phyloP scores from a whole-genome alignment of 257 asterid genomes.

The Lithospermum erythrorhizon region DNA sequence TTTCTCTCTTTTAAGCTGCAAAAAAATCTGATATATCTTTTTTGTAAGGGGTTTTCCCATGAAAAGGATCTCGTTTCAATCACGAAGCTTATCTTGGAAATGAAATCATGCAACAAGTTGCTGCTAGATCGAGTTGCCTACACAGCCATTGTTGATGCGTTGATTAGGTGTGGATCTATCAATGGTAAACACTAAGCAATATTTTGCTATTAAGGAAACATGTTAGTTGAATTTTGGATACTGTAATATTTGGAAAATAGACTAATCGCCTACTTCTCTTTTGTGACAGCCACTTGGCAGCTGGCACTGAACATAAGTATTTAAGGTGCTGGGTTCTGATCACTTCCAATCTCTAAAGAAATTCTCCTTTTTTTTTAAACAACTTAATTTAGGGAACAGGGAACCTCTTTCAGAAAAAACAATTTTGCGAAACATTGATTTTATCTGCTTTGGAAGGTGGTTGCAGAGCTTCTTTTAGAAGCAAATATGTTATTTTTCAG shows the following conservation, averaged over 20 bases:
- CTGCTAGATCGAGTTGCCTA: constrained; percentile 61
- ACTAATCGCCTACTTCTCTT: too few species aligned
- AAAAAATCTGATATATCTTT: constrained; percentile 1
- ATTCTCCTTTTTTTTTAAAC: too few species aligned
- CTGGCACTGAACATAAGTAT: not conserved
- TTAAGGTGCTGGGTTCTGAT: too few species aligned
- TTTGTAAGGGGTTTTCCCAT: constrained; percentile 48
- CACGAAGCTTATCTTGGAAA: constrained; percentile 37
- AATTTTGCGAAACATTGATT: too few species aligned
- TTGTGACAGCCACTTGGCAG: not conserved
- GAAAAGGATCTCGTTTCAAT: constrained; percentile 38
- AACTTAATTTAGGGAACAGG: too few species aligned
- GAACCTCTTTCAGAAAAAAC: too few species aligned
- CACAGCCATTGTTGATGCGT: constrained; percentile 44
- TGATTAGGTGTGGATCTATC: constrained; percentile 47
- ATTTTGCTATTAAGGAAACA: constrained; percentile 1
- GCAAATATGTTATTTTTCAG: too few species aligned
- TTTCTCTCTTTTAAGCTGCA: not conserved
- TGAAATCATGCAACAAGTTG: constrained; percentile 35
- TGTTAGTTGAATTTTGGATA: not conserved
- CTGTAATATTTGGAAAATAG: not conserved
- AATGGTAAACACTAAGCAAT: constrained; percentile 26
- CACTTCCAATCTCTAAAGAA: too few species aligned
- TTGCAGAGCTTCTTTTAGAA: too few species aligned
- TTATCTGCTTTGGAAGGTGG: too few species aligned